Evolutionary conservation across 306 rosid species (phyloP).

Genomic region (Pterocarpus macrocarpus): DNA sequence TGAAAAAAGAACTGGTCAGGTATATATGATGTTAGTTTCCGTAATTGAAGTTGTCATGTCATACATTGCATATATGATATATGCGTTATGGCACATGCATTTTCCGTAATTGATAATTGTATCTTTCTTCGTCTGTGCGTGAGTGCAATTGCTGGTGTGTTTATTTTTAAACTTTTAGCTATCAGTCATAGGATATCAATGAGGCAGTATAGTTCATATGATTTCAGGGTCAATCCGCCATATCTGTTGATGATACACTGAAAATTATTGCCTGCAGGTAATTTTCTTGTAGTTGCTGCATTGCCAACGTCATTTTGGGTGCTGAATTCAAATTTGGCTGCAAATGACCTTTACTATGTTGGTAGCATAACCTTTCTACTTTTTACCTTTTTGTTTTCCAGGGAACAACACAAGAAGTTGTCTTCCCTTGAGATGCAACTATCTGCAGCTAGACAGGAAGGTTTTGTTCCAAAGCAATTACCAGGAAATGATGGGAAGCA

Average conservation of each 20-base stretch:
- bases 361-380: conserved; percentile 13
- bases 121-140: conserved; percentile 4
- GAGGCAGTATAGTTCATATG: conserved; percentile 51
- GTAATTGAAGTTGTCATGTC: conserved; percentile 1
- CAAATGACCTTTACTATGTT: not conserved
- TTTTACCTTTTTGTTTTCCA: conserved; percentile 34
- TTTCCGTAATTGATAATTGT: not conserved
- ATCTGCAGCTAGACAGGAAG: conserved; percentile 72
- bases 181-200: conserved; percentile 44
- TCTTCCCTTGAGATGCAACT: conserved; percentile 64
- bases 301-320: conserved; percentile 8
- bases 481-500: conserved; percentile 45
- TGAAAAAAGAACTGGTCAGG: conserved; percentile 60
- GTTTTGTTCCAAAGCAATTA: conserved; percentile 61
- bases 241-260: conserved; percentile 73
- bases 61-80: not conserved
- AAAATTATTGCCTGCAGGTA: conserved; percentile 77
- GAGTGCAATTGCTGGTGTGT: conserved; percentile 13
- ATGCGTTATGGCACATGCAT: not conserved
- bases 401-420: conserved; percentile 76
- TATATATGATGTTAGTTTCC: conserved; percentile 37
- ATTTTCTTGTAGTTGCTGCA: conserved; percentile 17
- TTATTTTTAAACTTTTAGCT: conserved; percentile 37
- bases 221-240: conserved; percentile 74
- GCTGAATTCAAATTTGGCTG: conserved; percentile 34